These are phyloP conservation scores for Scleroderma bovista DNA, from an alignment of 768 basidiomycete genomes.

Conservation along the genomic window DNA sequence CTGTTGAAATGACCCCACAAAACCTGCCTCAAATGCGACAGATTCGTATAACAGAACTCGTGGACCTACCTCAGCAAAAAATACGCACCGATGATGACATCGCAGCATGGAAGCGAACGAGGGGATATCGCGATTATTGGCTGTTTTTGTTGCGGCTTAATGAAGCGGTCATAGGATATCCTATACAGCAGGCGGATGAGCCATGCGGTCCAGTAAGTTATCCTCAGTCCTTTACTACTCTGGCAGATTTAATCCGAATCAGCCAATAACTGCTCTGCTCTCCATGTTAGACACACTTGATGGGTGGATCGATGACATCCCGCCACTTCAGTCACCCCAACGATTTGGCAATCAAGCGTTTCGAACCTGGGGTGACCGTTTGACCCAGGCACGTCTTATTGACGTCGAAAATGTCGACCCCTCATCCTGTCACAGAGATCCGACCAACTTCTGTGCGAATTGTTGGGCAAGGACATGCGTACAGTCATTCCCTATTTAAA, in stretches of 20 bases:
- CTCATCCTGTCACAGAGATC: constrained; percentile 38
- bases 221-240: not conserved
- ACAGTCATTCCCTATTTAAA: constrained; percentile 57
- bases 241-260: not conserved
- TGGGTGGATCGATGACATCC: constrained; percentile 76
- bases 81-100: constrained; percentile 75
- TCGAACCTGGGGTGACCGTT: constrained; percentile 66
- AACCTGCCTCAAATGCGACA: constrained; percentile 27
- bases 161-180: constrained; percentile 67
- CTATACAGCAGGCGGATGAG: constrained; percentile 36
- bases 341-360: constrained; percentile 91
- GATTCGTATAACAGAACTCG: constrained; percentile 21
- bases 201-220: constrained; percentile 16
- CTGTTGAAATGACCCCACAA: not conserved
- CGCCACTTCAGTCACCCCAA: constrained; percentile 70
- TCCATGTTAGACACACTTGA: constrained; percentile 61
- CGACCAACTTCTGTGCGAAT: constrained; percentile 41
- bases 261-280: constrained; percentile 49
- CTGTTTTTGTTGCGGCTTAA: constrained; percentile 73
- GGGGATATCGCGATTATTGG: constrained; percentile 68
- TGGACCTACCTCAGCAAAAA: constrained; percentile 37
- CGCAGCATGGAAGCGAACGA: constrained; percentile 61
- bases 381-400: constrained; percentile 56
- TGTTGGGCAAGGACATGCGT: constrained; percentile 43
- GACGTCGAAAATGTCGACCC: not conserved